phyloP scores from a whole-genome alignment of 2,329 filamentous ascomycete species.

The Pseudohalonectria lignicola region DNA sequence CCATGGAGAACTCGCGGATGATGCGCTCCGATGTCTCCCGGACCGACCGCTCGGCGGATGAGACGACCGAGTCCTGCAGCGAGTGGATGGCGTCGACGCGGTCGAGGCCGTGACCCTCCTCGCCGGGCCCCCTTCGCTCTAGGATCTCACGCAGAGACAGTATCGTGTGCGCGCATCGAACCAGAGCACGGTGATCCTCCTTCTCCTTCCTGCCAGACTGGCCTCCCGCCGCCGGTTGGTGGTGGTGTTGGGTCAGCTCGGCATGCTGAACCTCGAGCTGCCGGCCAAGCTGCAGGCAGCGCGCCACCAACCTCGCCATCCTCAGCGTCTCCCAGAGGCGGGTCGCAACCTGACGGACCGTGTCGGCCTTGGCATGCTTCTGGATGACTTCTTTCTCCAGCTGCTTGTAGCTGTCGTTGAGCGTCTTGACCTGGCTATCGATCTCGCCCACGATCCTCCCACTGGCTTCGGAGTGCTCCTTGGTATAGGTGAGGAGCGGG shows the following conservation, averaged over 20 bases:
- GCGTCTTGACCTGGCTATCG: constrained; percentile 64
- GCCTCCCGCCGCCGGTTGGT: constrained; percentile 14
- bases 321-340: constrained; percentile 72
- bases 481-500: constrained; percentile 69
- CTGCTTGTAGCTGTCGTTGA: constrained; percentile 78
- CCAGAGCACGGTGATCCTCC: constrained; percentile 60
- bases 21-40: constrained; percentile 65
- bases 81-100: constrained; percentile 61
- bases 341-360: constrained; percentile 66
- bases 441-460: constrained; percentile 63
- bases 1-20: constrained; percentile 74
- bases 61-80: constrained; percentile 55
- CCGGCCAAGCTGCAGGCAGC: constrained; percentile 71
- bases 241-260: constrained; percentile 57
- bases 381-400: constrained; percentile 78
- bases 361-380: constrained; percentile 76
- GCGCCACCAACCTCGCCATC: constrained; percentile 63
- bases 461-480: constrained; percentile 62
- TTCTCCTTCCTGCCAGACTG: constrained; percentile 27
- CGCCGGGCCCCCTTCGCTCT: constrained; percentile 51
- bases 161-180: constrained; percentile 73
- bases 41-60: constrained; percentile 64
- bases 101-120: constrained; percentile 69
- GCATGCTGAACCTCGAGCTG: constrained; percentile 80
- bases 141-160: constrained; percentile 66